Evolutionary conservation across 164 flowering plant species (phyloP).

Genomic region (Vitis cinerea): DNA sequence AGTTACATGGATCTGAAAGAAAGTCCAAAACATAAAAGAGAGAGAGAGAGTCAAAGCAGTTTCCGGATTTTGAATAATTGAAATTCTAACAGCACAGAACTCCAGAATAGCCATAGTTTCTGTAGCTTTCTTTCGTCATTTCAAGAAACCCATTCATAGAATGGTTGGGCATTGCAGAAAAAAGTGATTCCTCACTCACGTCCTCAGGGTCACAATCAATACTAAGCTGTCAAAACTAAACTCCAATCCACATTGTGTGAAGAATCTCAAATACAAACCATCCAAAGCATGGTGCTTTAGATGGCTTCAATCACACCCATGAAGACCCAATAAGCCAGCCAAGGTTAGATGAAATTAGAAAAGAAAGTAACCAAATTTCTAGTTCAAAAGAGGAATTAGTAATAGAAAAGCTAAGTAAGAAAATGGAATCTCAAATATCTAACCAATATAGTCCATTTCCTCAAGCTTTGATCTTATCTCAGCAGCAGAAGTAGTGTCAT

Average conservation of each 20-base stretch:
- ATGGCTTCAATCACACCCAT: neutral
- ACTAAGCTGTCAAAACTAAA: neutral
- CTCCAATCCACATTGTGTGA: constrained; percentile 5
- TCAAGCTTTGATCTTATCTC: constrained; percentile 74
- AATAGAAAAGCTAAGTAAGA: neutral
- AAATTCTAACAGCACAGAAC: neutral
- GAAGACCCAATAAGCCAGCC: neutral
- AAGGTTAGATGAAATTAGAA: neutral
- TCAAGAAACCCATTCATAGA: neutral
- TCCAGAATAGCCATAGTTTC: neutral
- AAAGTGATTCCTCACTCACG: neutral
- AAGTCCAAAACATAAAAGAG: too few relatives aligned
- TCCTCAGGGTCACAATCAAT: neutral
- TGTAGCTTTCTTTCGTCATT: neutral
- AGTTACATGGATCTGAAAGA: too few relatives aligned
- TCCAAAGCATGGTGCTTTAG: constrained; percentile 1
- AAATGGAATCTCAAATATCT: constrained; percentile 17
- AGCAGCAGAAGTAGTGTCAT: constrained; percentile 50
- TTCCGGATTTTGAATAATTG: neutral
- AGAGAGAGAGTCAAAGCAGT: neutral
- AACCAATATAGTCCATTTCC: constrained; percentile 85
- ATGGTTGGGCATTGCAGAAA: neutral
- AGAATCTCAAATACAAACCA: constrained; percentile 4
- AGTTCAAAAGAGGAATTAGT: constrained; percentile 7
- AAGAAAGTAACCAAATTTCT: neutral